Evolutionary conservation across 2,329 filamentous ascomycete species (phyloP).

Genomic region (Claviceps maximensis): DNA sequence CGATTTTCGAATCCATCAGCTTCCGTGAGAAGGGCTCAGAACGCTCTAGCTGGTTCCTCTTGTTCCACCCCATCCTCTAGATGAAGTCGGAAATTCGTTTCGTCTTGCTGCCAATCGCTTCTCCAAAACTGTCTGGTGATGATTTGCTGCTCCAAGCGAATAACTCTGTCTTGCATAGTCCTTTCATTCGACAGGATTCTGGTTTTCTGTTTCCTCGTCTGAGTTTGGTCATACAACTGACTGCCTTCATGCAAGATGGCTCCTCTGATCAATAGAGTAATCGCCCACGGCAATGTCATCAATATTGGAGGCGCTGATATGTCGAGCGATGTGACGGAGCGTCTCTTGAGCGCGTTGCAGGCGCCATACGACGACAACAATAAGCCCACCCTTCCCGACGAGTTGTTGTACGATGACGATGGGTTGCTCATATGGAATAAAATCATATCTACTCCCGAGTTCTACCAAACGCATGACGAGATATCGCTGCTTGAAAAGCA

Average conservation of each 20-base stretch:
- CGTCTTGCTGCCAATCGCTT: not conserved
- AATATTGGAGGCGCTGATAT: constrained; percentile 26
- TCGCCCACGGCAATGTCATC: constrained; percentile 19
- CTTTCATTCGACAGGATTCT: not conserved
- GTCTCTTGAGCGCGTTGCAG: constrained; percentile 15
- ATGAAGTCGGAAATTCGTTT: not conserved
- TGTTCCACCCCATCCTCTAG: not conserved
- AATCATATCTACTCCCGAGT: constrained; percentile 26
- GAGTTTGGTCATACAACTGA: not conserved
- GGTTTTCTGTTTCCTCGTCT: not conserved
- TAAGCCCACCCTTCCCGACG: constrained; percentile 24
- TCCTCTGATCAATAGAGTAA: not conserved
- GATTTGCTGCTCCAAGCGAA: not conserved
- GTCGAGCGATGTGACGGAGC: constrained; percentile 15
- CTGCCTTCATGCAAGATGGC: not conserved
- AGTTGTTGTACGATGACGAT: constrained; percentile 25
- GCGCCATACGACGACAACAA: constrained; percentile 11
- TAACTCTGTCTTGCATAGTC: not conserved
- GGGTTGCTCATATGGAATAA: constrained; percentile 27
- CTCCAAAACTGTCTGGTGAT: not conserved
- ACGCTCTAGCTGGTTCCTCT: not conserved
- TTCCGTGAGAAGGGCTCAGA: not conserved
- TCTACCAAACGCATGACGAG: constrained; percentile 29
- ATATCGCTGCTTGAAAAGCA: constrained; percentile 22
- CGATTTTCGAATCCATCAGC: not conserved